Base-by-base conservation (phyloP, 257 asterid genomes). In the Jacaranda mimosifolia region DNA sequence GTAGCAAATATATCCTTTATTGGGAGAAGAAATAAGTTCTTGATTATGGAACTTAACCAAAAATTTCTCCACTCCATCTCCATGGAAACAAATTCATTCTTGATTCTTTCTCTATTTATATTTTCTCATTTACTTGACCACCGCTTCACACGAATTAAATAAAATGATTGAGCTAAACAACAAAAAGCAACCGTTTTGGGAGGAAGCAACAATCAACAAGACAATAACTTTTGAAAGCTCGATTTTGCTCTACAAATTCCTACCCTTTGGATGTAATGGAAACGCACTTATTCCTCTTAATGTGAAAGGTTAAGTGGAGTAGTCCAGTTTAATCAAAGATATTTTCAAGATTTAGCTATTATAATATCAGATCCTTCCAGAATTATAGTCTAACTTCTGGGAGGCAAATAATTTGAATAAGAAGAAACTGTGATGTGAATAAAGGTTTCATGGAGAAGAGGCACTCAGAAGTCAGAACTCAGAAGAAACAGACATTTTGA, bases 41-140 rank as follows among this genome's bases (percentile, higher is more conserved):
- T 91, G 83, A 88, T 76, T 42, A 81, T 79, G 70, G 81, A 88
- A 70, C 79, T 62, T 51, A 84, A 43, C 82, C 91, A 83, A 49
- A 70, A 19, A 63, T 75, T 87, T 68, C 79, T 63, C 81, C 80
- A 87, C 80, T 79, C 78, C 95, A 86, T 91, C 63, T 80, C 82
- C 62, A 19, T 42, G 42, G 58, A n/a, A 64, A 52, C 53, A n/a
- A 64, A 57, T 52, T 74, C 63, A 62, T 77, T 32, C 40, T 35
- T 18, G 64, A 69, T 6, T 63, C 26, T 55, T 35, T 43, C 55
- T 59, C 75, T 77, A 78, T 76, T 78, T 84, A 83, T 85, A 82
- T 68, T 67, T 70, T 53, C 19, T 17, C 53, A 11, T 15, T 57
- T 63, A 72, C 77, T 73, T 63, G 64, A 26, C 52, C 52, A 46